Percentiles rank a stretch among this genome's conserved stretches.
Conservation (phyloP, 352 stramenopile genomes). For the Globisporangium ultimum region DNA sequence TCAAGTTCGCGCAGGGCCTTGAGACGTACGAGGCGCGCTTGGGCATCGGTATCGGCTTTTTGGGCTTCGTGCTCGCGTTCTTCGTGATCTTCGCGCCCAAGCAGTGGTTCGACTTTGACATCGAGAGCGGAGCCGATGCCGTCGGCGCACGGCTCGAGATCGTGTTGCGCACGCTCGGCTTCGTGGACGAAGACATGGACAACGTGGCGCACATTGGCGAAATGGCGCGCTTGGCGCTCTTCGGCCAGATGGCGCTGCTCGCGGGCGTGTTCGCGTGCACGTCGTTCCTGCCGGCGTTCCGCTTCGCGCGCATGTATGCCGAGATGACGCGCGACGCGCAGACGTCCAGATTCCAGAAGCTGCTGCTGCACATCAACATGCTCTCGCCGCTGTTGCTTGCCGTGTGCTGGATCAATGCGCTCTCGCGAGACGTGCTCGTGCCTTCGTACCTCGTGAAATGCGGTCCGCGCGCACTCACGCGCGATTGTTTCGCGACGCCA, state of each 20-base stretch:
- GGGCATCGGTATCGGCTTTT: constrained; percentile 43
- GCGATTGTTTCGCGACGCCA: constrained; percentile 48
- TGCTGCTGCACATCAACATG: constrained; percentile 71
- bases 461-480: constrained; percentile 30
- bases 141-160: constrained; percentile 40
- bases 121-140: constrained; percentile 42
- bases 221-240: constrained; percentile 23
- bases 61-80: constrained; percentile 52
- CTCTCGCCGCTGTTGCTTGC: constrained; percentile 54
- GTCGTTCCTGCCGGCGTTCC: constrained; percentile 65
- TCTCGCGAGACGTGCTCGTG: constrained; percentile 47
- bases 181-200: constrained; percentile 54
- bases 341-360: constrained; percentile 26
- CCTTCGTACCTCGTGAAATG: constrained; percentile 46
- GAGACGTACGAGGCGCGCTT: constrained; percentile 59
- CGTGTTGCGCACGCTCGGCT: constrained; percentile 51
- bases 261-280: constrained; percentile 60
- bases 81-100: constrained; percentile 66
- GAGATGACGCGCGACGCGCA: constrained; percentile 56
- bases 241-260: constrained; percentile 32
- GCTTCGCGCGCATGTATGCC: constrained; percentile 77
- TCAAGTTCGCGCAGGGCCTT: constrained; percentile 65
- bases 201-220: constrained; percentile 34
- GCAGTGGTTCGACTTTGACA: constrained; percentile 59
- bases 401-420: constrained; percentile 50